These are phyloP conservation scores for Exophiala mesophila DNA, from an alignment of 2,329 filamentous ascomycete species.

Conservation along the genomic window DNA sequence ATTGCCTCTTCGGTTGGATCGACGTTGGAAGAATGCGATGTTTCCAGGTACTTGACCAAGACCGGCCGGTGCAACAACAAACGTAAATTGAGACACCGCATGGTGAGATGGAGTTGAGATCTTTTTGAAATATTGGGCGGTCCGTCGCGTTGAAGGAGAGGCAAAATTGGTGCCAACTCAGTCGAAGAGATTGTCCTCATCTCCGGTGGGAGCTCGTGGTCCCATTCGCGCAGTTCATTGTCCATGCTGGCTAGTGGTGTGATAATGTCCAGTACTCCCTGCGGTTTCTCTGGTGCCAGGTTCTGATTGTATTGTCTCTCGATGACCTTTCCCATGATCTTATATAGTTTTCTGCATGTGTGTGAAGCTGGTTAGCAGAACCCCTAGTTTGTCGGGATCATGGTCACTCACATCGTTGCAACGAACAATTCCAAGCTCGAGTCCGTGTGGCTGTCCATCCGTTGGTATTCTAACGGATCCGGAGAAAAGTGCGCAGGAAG, in stretches of 20 bases:
- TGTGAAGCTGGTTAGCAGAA: too few species aligned
- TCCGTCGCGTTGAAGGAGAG: not conserved
- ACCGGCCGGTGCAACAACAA: not conserved
- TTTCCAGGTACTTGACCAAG: not conserved
- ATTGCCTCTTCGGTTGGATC: not conserved
- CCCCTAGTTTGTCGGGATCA: not conserved
- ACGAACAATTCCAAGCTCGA: slow-evolving; percentile 1
- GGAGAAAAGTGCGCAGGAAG: not conserved
- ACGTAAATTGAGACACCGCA: not conserved
- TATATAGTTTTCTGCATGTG: slow-evolving; percentile 3
- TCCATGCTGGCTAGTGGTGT: slow-evolving; percentile 4
- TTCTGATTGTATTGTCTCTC: slow-evolving; percentile 6
- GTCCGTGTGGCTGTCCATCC: not conserved
- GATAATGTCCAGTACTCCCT: slow-evolving; percentile 2
- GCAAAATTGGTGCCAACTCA: not conserved
- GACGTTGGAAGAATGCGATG: not conserved
- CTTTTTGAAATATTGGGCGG: not conserved
- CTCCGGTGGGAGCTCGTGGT: not conserved
- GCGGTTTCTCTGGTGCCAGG: not conserved
- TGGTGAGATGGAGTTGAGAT: not conserved
- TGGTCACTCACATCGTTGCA: slow-evolving; percentile 6
- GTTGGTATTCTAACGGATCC: not conserved
- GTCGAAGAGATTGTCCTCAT: slow-evolving; percentile 1
- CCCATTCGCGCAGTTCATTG: slow-evolving; percentile 6
- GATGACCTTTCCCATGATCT: slow-evolving; percentile 5